phyloP scores from a whole-genome alignment of 805 yeast species.

The Cyberlindnera japonica region DNA sequence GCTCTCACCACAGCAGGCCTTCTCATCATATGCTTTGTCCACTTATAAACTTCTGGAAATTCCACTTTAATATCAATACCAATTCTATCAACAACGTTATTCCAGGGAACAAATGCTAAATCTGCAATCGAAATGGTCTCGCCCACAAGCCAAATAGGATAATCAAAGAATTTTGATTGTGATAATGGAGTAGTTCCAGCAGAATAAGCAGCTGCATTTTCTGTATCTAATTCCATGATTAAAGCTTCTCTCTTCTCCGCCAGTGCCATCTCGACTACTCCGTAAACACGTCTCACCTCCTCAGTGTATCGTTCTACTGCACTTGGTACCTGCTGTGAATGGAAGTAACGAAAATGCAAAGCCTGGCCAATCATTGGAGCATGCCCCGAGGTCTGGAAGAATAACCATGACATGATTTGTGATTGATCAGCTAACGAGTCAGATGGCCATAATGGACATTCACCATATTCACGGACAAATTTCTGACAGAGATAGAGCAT shows the following conservation, averaged over 20 bases:
- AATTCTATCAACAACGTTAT: slow-evolving; percentile 88
- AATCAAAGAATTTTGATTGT: slow-evolving; percentile 82
- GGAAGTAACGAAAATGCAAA: slow-evolving; percentile 88
- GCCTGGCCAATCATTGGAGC: slow-evolving; percentile 99
- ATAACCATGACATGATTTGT: slow-evolving; percentile 83
- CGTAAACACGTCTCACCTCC: slow-evolving; percentile 89
- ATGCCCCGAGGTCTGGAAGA: slow-evolving; percentile 94
- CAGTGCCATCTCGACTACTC: slow-evolving; percentile 90
- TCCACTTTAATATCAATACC: slow-evolving; percentile 85
- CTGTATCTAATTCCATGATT: slow-evolving; percentile 83
- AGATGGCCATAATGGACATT: slow-evolving; percentile 78
- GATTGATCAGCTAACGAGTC: slow-evolving; percentile 69
- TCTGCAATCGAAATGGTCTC: slow-evolving; percentile 84
- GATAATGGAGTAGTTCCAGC: slow-evolving; percentile 86
- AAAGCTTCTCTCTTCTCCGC: slow-evolving; percentile 90
- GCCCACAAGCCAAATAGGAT: slow-evolving; percentile 94
- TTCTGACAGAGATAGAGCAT: slow-evolving; percentile 76
- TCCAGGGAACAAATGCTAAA: slow-evolving; percentile 93
- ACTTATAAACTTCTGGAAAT: slow-evolving; percentile 92
- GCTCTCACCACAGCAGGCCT: slow-evolving; percentile 90
- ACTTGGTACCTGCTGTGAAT: slow-evolving; percentile 76
- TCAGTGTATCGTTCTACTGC: slow-evolving; percentile 90
- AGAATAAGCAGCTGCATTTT: slow-evolving; percentile 81
- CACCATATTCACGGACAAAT: slow-evolving; percentile 56
- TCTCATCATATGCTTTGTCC: slow-evolving; percentile 95